Evolutionary conservation across 768 basidiomycete species (phyloP), one percentile per base, ranked within the genome.

Genomic region (Amyloporia xantha): DNA sequence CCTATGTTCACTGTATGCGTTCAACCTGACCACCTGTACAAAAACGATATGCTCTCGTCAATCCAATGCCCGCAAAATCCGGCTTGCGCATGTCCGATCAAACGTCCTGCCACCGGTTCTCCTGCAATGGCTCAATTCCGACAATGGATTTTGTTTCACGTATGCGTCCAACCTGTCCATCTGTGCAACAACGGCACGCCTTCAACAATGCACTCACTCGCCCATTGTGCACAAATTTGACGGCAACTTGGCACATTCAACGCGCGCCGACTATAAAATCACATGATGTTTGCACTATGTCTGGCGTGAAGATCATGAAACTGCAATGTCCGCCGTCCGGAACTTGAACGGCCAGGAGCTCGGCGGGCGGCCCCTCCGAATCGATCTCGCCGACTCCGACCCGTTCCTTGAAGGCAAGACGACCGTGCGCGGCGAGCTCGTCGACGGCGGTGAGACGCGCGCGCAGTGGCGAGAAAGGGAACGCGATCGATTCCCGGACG

Each of bases 271-370:
- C n/a, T n/a, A n/a, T n/a, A n/a, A n/a, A n/a, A n/a, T n/a, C 30
- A 33, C 15, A n/a, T 39, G 19, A 13, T 19, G 10, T 7, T 19
- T 21, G 38, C 19, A 17, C 38, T 39, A 21, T 39, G 33, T n/a
- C n/a, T n/a, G n/a, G 33, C 10, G n/a, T 28, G 30, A 10, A 88
- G 96, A 99, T 68, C 90, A 95, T 65, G 94, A 96, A 68, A 98
- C 96, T 20, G 96, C 96, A 5, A 68, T 81, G 21, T 95, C 92
- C 44, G 96, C 96, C 41, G 91, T 99, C 13, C 84, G 96, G 59
- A 99, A 98, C 62, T 78, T 99, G 42, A 92, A 96, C 67, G 91
- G 89, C 52, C 81, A 81, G 44, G 91, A 92, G 57, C 88, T 97
- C 26, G 91, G 89, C 48, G 96, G 96, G 3, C 82, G 96, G 7